phyloP scores from a whole-genome alignment of 2,329 filamentous ascomycete genomes.

The Tolypocladium ovalisporum region DNA sequence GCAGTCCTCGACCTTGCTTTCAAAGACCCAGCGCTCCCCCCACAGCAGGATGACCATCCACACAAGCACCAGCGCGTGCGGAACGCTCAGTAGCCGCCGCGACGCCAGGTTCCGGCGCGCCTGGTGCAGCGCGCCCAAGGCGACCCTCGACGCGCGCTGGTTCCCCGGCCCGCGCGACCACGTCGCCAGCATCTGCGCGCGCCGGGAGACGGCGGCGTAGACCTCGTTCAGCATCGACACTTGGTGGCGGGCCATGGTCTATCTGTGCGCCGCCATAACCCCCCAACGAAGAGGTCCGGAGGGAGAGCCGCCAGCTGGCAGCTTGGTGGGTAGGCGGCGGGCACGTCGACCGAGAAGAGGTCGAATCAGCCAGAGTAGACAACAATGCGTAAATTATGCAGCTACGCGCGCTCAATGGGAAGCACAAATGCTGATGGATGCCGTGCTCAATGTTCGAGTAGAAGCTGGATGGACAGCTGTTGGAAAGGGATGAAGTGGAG shows the following conservation, averaged over 20 bases:
- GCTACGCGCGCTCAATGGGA: background rate
- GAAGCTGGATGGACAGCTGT: background rate
- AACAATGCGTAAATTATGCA: background rate
- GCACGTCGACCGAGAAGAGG: background rate
- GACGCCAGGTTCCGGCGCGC: slow-evolving; percentile 33
- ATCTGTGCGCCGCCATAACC: background rate
- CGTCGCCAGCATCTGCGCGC: slow-evolving; percentile 21
- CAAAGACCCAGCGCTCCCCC: slow-evolving; percentile 75
- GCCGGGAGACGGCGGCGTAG: slow-evolving; percentile 9
- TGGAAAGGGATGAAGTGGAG: background rate
- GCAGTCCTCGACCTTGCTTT: slow-evolving; percentile 58
- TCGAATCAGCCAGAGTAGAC: background rate
- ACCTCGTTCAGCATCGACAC: slow-evolving; percentile 13
- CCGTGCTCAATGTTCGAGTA: background rate
- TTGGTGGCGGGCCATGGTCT: slow-evolving; percentile 5
- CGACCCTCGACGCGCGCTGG: slow-evolving; percentile 19
- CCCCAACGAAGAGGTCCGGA: background rate
- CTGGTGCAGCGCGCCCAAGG: slow-evolving; percentile 15
- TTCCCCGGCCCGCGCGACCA: slow-evolving; percentile 32
- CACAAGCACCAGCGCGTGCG: slow-evolving; percentile 55
- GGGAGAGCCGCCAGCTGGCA: background rate
- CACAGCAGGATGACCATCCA: slow-evolving; percentile 75
- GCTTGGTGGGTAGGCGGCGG: background rate
- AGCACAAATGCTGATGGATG: background rate
- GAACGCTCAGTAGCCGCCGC: slow-evolving; percentile 47